Evolutionary conservation across 2,329 filamentous ascomycete species (phyloP).

Genomic region (Aspergillus novoparasiticus): DNA sequence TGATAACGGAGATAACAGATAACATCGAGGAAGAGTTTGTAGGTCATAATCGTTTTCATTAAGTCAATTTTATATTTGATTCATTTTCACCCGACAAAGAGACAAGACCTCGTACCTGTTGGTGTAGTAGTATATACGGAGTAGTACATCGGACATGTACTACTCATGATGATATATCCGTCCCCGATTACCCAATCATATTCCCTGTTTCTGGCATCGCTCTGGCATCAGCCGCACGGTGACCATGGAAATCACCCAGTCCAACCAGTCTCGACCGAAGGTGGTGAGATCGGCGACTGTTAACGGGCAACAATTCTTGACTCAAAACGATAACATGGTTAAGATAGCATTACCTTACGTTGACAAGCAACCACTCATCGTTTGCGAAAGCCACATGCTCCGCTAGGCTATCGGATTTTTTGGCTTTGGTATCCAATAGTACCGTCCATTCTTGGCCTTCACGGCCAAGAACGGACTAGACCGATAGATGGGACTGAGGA

Average conservation of each 20-base stretch:
- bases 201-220: background rate
- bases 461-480: background rate
- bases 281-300: slow-evolving; percentile 4
- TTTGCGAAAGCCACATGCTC: slow-evolving; percentile 11
- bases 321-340: background rate
- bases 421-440: slow-evolving; percentile 12
- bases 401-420: slow-evolving; percentile 8
- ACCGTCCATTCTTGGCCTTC: background rate
- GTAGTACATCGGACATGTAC: too few species aligned
- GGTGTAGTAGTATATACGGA: too few species aligned
- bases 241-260: background rate
- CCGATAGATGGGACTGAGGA: background rate
- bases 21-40: background rate
- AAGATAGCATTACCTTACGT: slow-evolving; percentile 4
- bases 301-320: slow-evolving; percentile 2
- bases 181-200: background rate
- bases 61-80: background rate
- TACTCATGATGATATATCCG: background rate
- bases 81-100: too few species aligned
- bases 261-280: slow-evolving; percentile 1
- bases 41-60: background rate
- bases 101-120: background rate
- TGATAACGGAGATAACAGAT: background rate
- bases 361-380: slow-evolving; percentile 12
- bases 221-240: background rate